These are phyloP conservation scores for Pisolithus sp. DNA, from an alignment of 768 basidiomycete species.

Conservation along the genomic window DNA sequence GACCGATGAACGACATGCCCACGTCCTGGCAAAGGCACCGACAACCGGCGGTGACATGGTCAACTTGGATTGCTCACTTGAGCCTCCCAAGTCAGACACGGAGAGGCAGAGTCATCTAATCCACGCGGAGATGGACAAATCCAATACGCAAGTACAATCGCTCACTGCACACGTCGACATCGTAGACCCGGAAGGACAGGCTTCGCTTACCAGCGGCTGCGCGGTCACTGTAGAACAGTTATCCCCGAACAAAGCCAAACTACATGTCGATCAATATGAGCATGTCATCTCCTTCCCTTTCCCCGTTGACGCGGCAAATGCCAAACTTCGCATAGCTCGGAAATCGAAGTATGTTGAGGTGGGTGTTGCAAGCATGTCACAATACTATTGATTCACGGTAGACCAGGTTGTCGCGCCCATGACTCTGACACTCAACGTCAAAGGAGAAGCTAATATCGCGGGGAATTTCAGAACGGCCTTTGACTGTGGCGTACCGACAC, in stretches of 20 bases:
- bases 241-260: neutral
- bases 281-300: constrained; percentile 36
- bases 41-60: constrained; percentile 2
- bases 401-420: constrained; percentile 21
- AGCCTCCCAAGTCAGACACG: constrained; percentile 2
- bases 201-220: constrained; percentile 12
- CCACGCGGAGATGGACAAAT: constrained; percentile 12
- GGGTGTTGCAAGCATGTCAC: neutral
- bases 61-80: neutral
- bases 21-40: constrained; percentile 21
- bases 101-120: constrained; percentile 11
- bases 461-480: constrained; percentile 26
- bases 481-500: constrained; percentile 5
- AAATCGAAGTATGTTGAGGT: constrained; percentile 47
- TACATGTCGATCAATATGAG: constrained; percentile 13
- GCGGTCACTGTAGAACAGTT: constrained; percentile 14
- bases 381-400: neutral
- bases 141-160: constrained; percentile 11
- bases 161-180: constrained; percentile 16
- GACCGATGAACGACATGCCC: constrained; percentile 12
- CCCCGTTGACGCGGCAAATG: constrained; percentile 32
- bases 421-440: constrained; percentile 9
- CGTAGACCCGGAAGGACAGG: constrained; percentile 15
- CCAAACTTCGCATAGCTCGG: constrained; percentile 43
- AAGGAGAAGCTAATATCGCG: constrained; percentile 14